Percentiles rank a stretch among this genome's conserved stretches.
phyloP scores from a whole-genome alignment of 1,284 basidiomycete genomes.

The Irpex rosettiformis region DNA sequence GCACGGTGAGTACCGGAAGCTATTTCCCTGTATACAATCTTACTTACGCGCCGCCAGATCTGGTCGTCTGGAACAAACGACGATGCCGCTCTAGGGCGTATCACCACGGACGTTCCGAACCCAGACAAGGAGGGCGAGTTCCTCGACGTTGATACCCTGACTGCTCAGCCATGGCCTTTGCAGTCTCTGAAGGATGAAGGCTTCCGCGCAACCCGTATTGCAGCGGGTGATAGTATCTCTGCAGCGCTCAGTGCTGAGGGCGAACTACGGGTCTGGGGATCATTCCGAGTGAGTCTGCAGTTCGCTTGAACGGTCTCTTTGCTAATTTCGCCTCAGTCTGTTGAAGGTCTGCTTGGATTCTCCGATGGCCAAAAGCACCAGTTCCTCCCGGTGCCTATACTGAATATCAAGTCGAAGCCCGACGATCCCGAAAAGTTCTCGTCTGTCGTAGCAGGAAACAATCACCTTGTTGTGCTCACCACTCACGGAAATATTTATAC shows the following conservation, averaged over 20 bases:
- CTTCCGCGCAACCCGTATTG: slow-evolving; percentile 81
- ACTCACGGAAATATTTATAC: slow-evolving; percentile 81
- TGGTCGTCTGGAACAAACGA: slow-evolving; percentile 92
- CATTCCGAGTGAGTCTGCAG: slow-evolving; percentile 71
- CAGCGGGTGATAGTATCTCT: slow-evolving; percentile 81
- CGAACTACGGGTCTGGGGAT: slow-evolving; percentile 85
- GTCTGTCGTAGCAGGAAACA: slow-evolving; percentile 73
- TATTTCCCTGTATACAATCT: neutral
- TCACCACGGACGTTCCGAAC: slow-evolving; percentile 35
- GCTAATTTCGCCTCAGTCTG: slow-evolving; percentile 37
- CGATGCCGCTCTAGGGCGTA: slow-evolving; percentile 82
- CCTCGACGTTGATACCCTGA: slow-evolving; percentile 75
- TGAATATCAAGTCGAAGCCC: slow-evolving; percentile 39
- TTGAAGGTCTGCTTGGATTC: slow-evolving; percentile 84
- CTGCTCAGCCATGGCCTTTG: slow-evolving; percentile 70
- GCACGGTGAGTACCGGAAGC: slow-evolving; percentile 65
- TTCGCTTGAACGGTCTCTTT: slow-evolving; percentile 3
- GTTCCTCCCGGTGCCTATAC: slow-evolving; percentile 68
- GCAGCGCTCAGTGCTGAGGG: slow-evolving; percentile 77
- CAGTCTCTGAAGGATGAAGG: slow-evolving; percentile 67
- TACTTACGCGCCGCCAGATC: slow-evolving; percentile 42
- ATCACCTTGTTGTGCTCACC: slow-evolving; percentile 85
- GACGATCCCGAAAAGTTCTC: slow-evolving; percentile 21
- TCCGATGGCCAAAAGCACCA: slow-evolving; percentile 61
- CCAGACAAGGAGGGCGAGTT: slow-evolving; percentile 32